Base-by-base conservation (phyloP, 1,284 basidiomycete genomes). In the Chondrostereum purpureum region DNA sequence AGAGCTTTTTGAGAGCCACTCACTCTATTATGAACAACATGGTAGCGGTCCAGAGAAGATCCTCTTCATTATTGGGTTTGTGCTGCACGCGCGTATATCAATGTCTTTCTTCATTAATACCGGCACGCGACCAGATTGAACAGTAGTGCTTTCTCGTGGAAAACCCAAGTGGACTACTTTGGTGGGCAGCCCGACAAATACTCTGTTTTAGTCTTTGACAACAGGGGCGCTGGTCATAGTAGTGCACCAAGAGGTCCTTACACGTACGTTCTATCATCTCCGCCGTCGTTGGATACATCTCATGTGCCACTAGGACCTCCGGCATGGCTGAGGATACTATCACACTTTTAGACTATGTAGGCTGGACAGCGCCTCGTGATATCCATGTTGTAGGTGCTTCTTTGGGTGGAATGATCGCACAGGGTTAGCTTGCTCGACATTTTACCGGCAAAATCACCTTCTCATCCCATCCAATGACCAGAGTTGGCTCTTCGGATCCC, bases 331-430 rank as follows among this genome's bases (percentile, higher is more conserved):
- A 79, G 50, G 92, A 94, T 53, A 68, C 73, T 3, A 65, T 89
- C 27, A 77, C 73, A 3, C 67, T 93, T 13, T 66, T 92, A 5
- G 72, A 92, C 51, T 74, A 80, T 52, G 50, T 93, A 2, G 81
- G 77, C 0, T 94, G 91, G 90, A 85, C 73, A 0, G 69, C 35
- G 20, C 14, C 42, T 20, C 48, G 72, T 5, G 73, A 73, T 34
- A 40, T 93, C 1, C 81, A 93, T 55, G 62, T 94, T 14, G 82
- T 92, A 12, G 89, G 92, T 1, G 68, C 84, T 10, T 89, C 85
- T 36, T 68, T 94, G 42, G 92, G 91, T 4, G 91, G 91, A 13
- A 92, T 92, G 89, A 90, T 92, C 47, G 77, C 84, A 0, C 81
- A 84, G 69, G 83, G 85, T 80, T 55, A 12, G 55, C 47, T 3